phyloP scores from a whole-genome alignment of 805 yeast species.

The Metahyphopichia silvanorum region DNA sequence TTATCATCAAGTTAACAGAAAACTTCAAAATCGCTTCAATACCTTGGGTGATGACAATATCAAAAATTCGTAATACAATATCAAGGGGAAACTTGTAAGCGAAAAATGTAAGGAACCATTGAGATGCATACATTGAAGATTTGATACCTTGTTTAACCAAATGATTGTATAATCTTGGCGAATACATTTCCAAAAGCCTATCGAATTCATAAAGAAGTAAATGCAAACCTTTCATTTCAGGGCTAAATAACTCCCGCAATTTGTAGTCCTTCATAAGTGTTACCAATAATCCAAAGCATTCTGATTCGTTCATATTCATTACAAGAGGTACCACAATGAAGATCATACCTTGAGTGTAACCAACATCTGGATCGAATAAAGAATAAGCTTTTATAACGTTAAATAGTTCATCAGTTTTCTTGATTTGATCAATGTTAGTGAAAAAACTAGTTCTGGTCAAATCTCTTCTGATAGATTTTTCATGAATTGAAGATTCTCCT shows the following conservation, averaged over 20 bases:
- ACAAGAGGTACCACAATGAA: constrained; percentile 84
- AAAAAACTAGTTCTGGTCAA: constrained; percentile 82
- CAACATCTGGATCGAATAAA: constrained; percentile 85
- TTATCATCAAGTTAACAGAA: constrained; percentile 74
- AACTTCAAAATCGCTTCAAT: constrained; percentile 81
- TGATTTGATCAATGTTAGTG: constrained; percentile 49
- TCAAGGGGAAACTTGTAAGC: constrained; percentile 92
- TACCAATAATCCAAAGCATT: constrained; percentile 78
- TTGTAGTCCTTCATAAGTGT: constrained; percentile 82
- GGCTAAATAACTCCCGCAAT: constrained; percentile 72
- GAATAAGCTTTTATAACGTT: constrained; percentile 82
- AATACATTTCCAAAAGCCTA: constrained; percentile 70
- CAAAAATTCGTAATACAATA: constrained; percentile 83
- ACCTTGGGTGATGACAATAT: constrained; percentile 88
- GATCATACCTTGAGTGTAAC: constrained; percentile 98
- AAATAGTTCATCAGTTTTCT: constrained; percentile 61
- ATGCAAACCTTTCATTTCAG: constrained; percentile 94
- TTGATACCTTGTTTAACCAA: constrained; percentile 80
- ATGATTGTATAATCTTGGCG: constrained; percentile 74
- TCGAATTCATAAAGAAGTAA: constrained; percentile 86
- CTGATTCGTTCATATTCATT: constrained; percentile 77
- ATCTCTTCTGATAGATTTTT: constrained; percentile 76
- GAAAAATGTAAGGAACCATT: constrained; percentile 94
- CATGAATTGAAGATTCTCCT: constrained; percentile 57
- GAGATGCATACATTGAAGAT: constrained; percentile 95